Evolutionary conservation across 495 filamentous ascomycete species (phyloP), one percentile per base, ranked within the genome.

Genomic region (Talaromyces nanjingensis): DNA sequence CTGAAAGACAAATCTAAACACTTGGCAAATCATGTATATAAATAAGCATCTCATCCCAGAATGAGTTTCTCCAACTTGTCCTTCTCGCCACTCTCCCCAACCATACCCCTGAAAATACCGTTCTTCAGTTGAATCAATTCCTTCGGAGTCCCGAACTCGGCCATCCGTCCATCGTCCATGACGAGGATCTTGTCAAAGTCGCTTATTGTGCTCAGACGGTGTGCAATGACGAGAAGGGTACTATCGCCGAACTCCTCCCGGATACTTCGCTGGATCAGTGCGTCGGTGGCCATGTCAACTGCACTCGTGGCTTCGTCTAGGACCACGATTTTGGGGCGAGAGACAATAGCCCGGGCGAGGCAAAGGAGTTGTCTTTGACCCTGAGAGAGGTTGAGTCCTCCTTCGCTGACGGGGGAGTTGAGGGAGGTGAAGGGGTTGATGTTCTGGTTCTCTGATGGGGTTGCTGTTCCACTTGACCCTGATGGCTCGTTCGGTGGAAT

Each of bases 281-380:
- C 78, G 72, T 97, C 92, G 0, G 90, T 94, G 42, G 86, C 83
- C 87, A 91, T 92, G 73, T 96, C 92, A 4, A 97, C 91, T 3
- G 92, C 90, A 4, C 86, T 89, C 0, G 92, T 97, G 0, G 92
- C 92, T 75, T 97, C 92, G 70, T 97, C 92, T 9, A 97, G 81
- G 8, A 97, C 86, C 83, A 97, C 88, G 64, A 97, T 87, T 68
- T 89, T 89, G 11, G 91, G 90, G 0, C 86, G 82, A 4, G 85
- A 79, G 33, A 96, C 86, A 68, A 96, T 93, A 39, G 92, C 92
- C 6, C 92, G 87, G 0, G 92, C 92, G 1, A 97, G 86, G 67
- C 91, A 94, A 12, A 97, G 83, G 1, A 96, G 89, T 69, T 97
- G 92, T 5, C 91, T 82, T 72, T 97, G 92, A 3, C 92, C 92